Percentiles rank a stretch among this genome's conserved stretches.
phyloP scores from a whole-genome alignment of 2,329 filamentous ascomycete species.

The Colletotrichum sublineola region DNA sequence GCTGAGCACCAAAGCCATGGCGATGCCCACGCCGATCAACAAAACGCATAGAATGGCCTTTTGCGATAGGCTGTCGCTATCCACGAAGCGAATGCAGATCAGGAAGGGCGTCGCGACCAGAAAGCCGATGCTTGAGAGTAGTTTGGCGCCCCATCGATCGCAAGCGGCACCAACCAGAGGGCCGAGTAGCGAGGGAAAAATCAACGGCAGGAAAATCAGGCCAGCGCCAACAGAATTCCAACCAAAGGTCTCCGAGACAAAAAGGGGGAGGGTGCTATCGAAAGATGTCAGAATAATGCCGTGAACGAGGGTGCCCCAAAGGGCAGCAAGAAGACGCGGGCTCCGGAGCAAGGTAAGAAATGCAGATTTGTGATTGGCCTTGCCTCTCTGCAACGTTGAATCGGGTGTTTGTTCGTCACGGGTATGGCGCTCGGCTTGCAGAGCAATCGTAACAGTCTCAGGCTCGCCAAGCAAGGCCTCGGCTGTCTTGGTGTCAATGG shows the following conservation, averaged over 20 bases:
- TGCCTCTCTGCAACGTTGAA: neutral
- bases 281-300: conserved; percentile 50
- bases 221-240: conserved; percentile 43
- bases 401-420: neutral
- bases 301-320: conserved; percentile 53
- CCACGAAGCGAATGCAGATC: conserved; percentile 51
- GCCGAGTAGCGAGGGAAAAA: conserved; percentile 52
- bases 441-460: neutral
- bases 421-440: neutral
- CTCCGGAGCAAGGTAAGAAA: conserved; percentile 46
- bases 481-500: conserved; percentile 46
- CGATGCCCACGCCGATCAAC: conserved; percentile 49
- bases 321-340: conserved; percentile 50
- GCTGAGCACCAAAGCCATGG: conserved; percentile 50
- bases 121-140: conserved; percentile 51
- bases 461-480: neutral
- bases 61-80: conserved; percentile 35
- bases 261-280: conserved; percentile 52
- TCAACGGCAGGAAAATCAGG: conserved; percentile 37
- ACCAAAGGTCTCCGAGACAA: conserved; percentile 48
- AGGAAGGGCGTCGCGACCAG: conserved; percentile 52
- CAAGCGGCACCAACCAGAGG: conserved; percentile 46
- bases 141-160: conserved; percentile 53
- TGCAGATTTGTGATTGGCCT: conserved; percentile 47
- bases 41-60: conserved; percentile 46